Evolutionary conservation across 2,329 filamentous ascomycete species (phyloP), one percentile per base, ranked within the genome.

Genomic region (Rhinocladiella similis): DNA sequence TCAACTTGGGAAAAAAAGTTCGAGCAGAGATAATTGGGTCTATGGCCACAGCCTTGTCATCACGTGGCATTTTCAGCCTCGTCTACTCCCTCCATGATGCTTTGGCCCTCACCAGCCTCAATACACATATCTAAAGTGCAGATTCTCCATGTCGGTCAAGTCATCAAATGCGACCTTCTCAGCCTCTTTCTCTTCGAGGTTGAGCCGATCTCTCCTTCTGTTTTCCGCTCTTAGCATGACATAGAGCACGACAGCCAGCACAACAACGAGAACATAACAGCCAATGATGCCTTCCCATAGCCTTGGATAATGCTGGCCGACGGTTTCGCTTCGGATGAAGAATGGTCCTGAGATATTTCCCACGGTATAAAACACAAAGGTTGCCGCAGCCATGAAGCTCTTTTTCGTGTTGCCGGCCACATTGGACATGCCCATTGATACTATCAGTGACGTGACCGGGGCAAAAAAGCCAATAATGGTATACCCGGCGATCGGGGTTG

Each of bases 381-480:
- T 86, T 0, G 85, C 84, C 0, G 85, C 84, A 0, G 88, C 86
- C 79, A 88, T 90, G 65, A 88, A 85, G 61, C 84, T 88, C 76
- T 91, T 91, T 74, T 91, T 91, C 0, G 88, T 91, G 20, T 88
- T 82, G 0, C 89, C 88, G 0, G 88, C 87, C 0, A 91, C 86
- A 62, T 91, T 91, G 10, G 83, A 82, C 77, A 83, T 83, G 0
- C 80, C 81, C 2, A 84, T 66, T 0, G 76, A 77, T 41, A 85
- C 82, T 2, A 80, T 79, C n/a, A 83, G 73, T 42, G 83, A 86
- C 0, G 89, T 87, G 0, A 89, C 86, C 0, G 83, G 84, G 0
- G 87, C 87, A 61, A 90, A 91, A 62, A 86, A 88, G 0, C 88
- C 88, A 1, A 86, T 87, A 35, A 91, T 80, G 0, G 84, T 83